phyloP scores from a whole-genome alignment of 2,329 filamentous ascomycete species.

The Xenoacremonium recifei region DNA sequence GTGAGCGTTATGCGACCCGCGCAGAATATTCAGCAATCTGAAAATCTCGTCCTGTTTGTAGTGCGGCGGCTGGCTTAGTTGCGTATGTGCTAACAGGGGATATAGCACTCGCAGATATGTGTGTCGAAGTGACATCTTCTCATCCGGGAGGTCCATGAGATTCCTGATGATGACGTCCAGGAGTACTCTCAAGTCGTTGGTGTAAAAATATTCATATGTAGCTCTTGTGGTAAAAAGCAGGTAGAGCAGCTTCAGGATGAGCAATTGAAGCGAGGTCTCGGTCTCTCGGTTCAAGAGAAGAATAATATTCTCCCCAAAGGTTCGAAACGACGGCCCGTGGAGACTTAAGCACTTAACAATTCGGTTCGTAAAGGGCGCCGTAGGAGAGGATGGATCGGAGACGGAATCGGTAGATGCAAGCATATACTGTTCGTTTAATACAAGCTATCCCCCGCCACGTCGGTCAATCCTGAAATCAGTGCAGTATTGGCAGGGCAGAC shows the following conservation, averaged over 20 bases:
- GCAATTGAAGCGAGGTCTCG: slow-evolving; percentile 87
- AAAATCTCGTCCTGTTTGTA: slow-evolving; percentile 89
- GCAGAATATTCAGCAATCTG: slow-evolving; percentile 70
- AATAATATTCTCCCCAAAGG: slow-evolving; percentile 97
- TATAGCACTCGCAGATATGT: slow-evolving; percentile 93
- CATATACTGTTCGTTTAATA: slow-evolving; percentile 98
- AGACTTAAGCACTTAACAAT: slow-evolving; percentile 88
- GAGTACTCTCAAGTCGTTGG: slow-evolving; percentile 90
- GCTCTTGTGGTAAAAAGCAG: slow-evolving; percentile 88
- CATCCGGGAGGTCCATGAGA: slow-evolving; percentile 89
- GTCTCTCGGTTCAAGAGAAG: slow-evolving; percentile 91
- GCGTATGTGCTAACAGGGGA: slow-evolving; percentile 86
- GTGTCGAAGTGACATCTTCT: slow-evolving; percentile 74
- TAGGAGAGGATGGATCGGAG: slow-evolving; percentile 33
- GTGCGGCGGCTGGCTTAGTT: slow-evolving; percentile 79
- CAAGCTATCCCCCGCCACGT: slow-evolving; percentile 58
- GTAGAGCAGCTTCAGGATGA: slow-evolving; percentile 96
- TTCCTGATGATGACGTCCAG: slow-evolving; percentile 96
- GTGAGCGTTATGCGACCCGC: slow-evolving; percentile 63
- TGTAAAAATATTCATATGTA: slow-evolving; percentile 98
- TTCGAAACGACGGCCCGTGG: slow-evolving; percentile 79
- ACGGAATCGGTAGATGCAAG: slow-evolving; percentile 62
- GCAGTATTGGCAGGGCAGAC: slow-evolving; percentile 28
- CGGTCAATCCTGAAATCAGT: slow-evolving; percentile 6
- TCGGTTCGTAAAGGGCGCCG: slow-evolving; percentile 74